Evolutionary conservation across 2,329 filamentous ascomycete genomes (phyloP).

Genomic region (Rhynchosporium agropyri): DNA sequence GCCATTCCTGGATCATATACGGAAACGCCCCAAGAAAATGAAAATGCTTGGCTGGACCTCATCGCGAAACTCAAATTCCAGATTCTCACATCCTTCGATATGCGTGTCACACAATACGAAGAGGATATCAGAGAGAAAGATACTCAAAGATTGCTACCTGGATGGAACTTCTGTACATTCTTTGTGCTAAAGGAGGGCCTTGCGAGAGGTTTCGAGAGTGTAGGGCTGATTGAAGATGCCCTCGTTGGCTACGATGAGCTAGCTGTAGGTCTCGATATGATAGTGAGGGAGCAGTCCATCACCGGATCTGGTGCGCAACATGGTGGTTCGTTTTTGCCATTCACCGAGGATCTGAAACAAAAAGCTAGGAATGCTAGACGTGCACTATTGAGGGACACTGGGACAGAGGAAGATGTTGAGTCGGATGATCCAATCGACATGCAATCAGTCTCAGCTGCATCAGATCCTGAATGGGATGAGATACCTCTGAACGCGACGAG

Average conservation of each 20-base stretch:
- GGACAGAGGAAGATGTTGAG: conserved; percentile 44
- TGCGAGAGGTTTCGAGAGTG: conserved; percentile 91
- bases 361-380: conserved; percentile 57
- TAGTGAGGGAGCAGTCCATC: conserved; percentile 72
- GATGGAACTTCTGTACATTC: conserved; percentile 99
- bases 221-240: conserved; percentile 93
- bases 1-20: conserved; percentile 65
- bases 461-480: conserved; percentile 50
- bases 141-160: conserved; percentile 79
- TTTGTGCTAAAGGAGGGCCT: conserved; percentile 97
- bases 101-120: conserved; percentile 90
- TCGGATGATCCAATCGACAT: conserved; percentile 52
- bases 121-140: conserved; percentile 97
- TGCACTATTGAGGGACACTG: conserved; percentile 44
- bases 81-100: conserved; percentile 88
- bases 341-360: conserved; percentile 72
- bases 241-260: conserved; percentile 94
- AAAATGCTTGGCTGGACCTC: conserved; percentile 81
- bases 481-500: conserved; percentile 65
- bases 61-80: conserved; percentile 83
- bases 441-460: conserved; percentile 48
- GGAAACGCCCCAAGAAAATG: conserved; percentile 76
- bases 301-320: conserved; percentile 64
- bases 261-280: conserved; percentile 79
- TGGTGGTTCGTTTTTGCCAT: conserved; percentile 70